These are phyloP conservation scores for Pseudogymnoascus sp. DNA, from an alignment of 2,329 filamentous ascomycete species.

Conservation along the genomic window DNA sequence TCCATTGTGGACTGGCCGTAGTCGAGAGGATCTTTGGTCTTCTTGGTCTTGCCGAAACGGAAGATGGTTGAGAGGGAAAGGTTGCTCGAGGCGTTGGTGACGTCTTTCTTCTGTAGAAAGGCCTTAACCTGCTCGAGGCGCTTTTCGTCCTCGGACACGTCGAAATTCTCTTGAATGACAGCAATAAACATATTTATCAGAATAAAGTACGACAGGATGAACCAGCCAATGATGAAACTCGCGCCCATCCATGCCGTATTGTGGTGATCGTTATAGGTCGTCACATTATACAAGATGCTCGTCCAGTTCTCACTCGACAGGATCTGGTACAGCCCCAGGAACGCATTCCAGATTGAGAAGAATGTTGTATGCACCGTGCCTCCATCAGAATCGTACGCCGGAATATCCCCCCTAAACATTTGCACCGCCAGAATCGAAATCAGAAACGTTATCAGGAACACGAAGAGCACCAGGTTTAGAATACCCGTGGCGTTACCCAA, in stretches of 20 bases:
- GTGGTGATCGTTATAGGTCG: constrained; percentile 53
- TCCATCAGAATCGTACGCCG: constrained; percentile 50
- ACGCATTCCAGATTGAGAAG: constrained; percentile 86
- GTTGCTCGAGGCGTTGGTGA: constrained; percentile 63
- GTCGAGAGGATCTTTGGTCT: constrained; percentile 73
- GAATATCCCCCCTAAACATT: constrained; percentile 81
- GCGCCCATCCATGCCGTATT: constrained; percentile 89
- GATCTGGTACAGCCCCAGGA: constrained; percentile 95
- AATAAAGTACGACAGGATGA: constrained; percentile 90
- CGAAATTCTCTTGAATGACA: constrained; percentile 98
- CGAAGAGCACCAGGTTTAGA: constrained; percentile 87
- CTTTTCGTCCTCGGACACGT: constrained; percentile 97
- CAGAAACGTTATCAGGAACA: constrained; percentile 90
- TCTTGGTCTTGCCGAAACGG: constrained; percentile 49
- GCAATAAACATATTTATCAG: constrained; percentile 99
- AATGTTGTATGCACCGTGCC: constrained; percentile 66
- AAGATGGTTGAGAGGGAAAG: constrained; percentile 68
- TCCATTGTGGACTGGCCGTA: constrained; percentile 88
- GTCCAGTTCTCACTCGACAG: constrained; percentile 98
- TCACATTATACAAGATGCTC: constrained; percentile 72
- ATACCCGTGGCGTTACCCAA: constrained; percentile 89
- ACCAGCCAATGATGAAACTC: constrained; percentile 88
- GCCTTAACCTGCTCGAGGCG: constrained; percentile 92
- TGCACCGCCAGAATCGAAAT: constrained; percentile 90
- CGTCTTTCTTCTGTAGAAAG: constrained; percentile 83